Conservation (phyloP, 1,284 basidiomycete genomes). For the Cutaneotrichosporon sp. region DNA sequence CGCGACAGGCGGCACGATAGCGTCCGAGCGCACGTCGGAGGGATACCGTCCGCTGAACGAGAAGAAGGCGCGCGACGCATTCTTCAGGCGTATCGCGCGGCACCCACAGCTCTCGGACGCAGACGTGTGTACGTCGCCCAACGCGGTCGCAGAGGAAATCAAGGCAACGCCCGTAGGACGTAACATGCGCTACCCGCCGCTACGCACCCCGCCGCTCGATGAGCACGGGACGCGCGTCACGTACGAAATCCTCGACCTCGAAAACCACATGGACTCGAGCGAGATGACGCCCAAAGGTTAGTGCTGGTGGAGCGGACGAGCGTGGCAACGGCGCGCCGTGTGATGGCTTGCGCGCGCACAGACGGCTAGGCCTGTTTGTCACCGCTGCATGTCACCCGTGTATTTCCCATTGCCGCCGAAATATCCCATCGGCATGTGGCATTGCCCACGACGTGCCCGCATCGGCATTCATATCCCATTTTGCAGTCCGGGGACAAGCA, state of each 20-base stretch:
- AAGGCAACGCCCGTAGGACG: constrained; percentile 9
- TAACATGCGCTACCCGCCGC: constrained; percentile 33
- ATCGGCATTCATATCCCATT: too few species aligned
- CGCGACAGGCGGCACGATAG: constrained; percentile 45
- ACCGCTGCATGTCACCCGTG: too few species aligned
- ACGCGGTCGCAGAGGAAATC: neutral
- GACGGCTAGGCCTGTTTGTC: neutral
- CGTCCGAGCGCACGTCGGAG: constrained; percentile 35
- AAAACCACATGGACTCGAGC: constrained; percentile 42
- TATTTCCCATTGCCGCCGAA: too few species aligned
- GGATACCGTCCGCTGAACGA: constrained; percentile 36
- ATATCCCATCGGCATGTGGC: too few species aligned
- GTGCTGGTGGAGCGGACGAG: constrained; percentile 1
- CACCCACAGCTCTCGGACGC: constrained; percentile 37
- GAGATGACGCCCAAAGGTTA: constrained; percentile 45
- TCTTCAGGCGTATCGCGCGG: constrained; percentile 43
- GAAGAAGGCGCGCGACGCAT: constrained; percentile 32
- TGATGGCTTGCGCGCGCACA: too few species aligned
- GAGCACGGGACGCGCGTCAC: constrained; percentile 30
- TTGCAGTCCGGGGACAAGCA: too few species aligned
- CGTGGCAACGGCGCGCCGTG: too few species aligned
- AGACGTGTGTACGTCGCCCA: neutral
- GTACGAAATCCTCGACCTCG: constrained; percentile 45
- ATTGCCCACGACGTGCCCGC: too few species aligned
- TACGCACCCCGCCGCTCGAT: constrained; percentile 38